Conservation (phyloP, 768 basidiomycete genomes). For the Xerocomus spinulosus region DNA sequence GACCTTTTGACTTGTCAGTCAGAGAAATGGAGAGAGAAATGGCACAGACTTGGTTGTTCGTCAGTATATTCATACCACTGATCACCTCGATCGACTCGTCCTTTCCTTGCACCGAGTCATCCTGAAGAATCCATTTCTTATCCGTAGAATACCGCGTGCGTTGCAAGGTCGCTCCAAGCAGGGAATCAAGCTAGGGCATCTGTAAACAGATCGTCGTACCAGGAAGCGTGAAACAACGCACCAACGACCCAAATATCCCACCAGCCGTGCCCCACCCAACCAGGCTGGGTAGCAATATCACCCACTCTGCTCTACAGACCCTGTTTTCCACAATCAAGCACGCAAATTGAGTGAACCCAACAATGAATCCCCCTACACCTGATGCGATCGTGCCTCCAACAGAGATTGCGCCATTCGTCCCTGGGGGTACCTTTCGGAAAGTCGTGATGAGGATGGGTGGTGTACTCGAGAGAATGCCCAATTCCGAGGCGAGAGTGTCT, state of each 20-base stretch:
- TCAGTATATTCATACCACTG: constrained; percentile 62
- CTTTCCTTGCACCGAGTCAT: constrained; percentile 35
- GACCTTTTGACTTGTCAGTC: constrained; percentile 29
- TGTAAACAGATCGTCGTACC: neutral
- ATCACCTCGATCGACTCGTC: constrained; percentile 52
- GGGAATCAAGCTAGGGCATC: constrained; percentile 62
- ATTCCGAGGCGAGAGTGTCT: constrained; percentile 90
- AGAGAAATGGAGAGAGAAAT: neutral
- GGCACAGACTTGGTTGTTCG: constrained; percentile 73
- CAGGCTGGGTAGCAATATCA: constrained; percentile 38
- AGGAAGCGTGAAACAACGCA: constrained; percentile 19
- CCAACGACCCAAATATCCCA: constrained; percentile 68
- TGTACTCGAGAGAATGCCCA: constrained; percentile 75
- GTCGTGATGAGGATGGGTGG: constrained; percentile 79
- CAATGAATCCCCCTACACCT: constrained; percentile 62
- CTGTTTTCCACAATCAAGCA: constrained; percentile 60
- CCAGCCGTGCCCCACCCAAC: constrained; percentile 57
- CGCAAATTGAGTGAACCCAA: constrained; percentile 59
- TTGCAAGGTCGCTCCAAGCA: constrained; percentile 87
- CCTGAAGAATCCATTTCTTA: constrained; percentile 61
- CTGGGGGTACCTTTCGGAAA: constrained; percentile 67
- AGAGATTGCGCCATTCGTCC: constrained; percentile 89
- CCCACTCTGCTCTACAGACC: constrained; percentile 43
- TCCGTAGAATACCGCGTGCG: constrained; percentile 65
- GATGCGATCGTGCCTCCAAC: constrained; percentile 71